Evolutionary conservation across 495 filamentous ascomycete species (phyloP).

Genomic region (Penicillium turbatum): DNA sequence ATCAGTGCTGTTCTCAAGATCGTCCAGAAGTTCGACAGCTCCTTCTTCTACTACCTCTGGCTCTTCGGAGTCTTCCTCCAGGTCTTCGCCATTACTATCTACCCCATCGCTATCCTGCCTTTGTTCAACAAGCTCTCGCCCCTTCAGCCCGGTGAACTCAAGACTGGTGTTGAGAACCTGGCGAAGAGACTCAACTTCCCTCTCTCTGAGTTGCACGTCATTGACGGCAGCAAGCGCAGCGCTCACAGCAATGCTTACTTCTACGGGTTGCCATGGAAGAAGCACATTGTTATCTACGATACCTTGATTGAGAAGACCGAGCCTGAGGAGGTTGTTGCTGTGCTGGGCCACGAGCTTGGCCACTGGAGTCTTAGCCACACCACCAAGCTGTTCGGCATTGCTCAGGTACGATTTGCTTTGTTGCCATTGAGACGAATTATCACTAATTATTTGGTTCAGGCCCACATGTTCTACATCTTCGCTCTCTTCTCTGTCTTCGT

Average conservation of each 20-base stretch:
- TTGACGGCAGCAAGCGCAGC: slow-evolving; percentile 95
- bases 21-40: slow-evolving; percentile 81
- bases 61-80: slow-evolving; percentile 83
- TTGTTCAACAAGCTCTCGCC: slow-evolving; percentile 98
- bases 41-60: slow-evolving; percentile 98
- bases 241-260: slow-evolving; percentile 99
- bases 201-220: slow-evolving; percentile 84
- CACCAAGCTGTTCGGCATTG: slow-evolving; percentile 83
- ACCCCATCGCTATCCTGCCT: slow-evolving; percentile 89
- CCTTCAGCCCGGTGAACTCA: slow-evolving; percentile 77
- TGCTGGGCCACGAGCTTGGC: slow-evolving; percentile 91
- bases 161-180: slow-evolving; percentile 80
- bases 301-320: slow-evolving; percentile 94
- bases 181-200: slow-evolving; percentile 86
- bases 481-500: slow-evolving; percentile 94
- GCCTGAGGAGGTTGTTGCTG: slow-evolving; percentile 86
- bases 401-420: slow-evolving; percentile 57
- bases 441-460: slow-evolving; percentile 43
- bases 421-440: not conserved
- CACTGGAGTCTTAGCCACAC: slow-evolving; percentile 97
- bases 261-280: slow-evolving; percentile 97
- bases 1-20: slow-evolving; percentile 88
- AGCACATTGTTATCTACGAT: slow-evolving; percentile 99
- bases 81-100: slow-evolving; percentile 91
- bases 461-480: slow-evolving; percentile 95